Conservation (phyloP, 805 yeast genomes). For the Ogataea naganishii region DNA sequence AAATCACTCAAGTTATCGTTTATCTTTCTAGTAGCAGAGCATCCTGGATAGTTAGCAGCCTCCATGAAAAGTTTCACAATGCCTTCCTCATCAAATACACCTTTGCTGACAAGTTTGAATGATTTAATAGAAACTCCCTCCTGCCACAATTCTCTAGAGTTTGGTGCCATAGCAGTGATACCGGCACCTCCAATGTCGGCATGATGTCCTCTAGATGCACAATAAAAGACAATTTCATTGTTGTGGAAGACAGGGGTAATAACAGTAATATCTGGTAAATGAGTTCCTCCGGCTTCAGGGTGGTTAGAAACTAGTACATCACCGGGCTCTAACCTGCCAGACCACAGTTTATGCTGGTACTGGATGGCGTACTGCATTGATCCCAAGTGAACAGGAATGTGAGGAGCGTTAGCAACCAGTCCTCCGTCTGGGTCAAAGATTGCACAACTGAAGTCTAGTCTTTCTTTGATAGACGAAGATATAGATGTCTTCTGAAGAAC, state of each 20-base stretch:
- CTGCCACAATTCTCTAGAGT: slow-evolving; percentile 40
- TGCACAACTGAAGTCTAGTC: slow-evolving; percentile 36
- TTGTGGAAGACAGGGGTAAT: slow-evolving; percentile 43
- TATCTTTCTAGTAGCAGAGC: slow-evolving; percentile 44
- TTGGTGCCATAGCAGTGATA: slow-evolving; percentile 47
- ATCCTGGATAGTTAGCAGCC: slow-evolving; percentile 42
- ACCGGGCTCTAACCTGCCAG: slow-evolving; percentile 26
- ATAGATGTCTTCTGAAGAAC: slow-evolving; percentile 32
- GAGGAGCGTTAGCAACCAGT: slow-evolving; percentile 34
- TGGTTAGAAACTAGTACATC: slow-evolving; percentile 32
- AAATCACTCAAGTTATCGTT: slow-evolving; percentile 40
- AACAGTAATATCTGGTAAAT: slow-evolving; percentile 41
- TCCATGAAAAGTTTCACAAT: slow-evolving; percentile 33
- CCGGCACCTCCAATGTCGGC: slow-evolving; percentile 52
- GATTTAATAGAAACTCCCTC: slow-evolving; percentile 47
- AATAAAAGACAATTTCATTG: slow-evolving; percentile 36
- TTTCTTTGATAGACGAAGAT: slow-evolving; percentile 32
- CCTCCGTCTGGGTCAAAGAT: slow-evolving; percentile 31
- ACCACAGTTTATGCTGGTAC: slow-evolving; percentile 29
- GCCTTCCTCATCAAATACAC: slow-evolving; percentile 42
- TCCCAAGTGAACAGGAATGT: slow-evolving; percentile 35
- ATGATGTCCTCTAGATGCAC: slow-evolving; percentile 52
- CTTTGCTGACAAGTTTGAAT: slow-evolving; percentile 37
- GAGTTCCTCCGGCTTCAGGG: slow-evolving; percentile 35
- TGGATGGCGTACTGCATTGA: slow-evolving; percentile 33